phyloP scores from a whole-genome alignment of 2,329 filamentous ascomycete genomes.

The Cryoendolithus antarcticus region DNA sequence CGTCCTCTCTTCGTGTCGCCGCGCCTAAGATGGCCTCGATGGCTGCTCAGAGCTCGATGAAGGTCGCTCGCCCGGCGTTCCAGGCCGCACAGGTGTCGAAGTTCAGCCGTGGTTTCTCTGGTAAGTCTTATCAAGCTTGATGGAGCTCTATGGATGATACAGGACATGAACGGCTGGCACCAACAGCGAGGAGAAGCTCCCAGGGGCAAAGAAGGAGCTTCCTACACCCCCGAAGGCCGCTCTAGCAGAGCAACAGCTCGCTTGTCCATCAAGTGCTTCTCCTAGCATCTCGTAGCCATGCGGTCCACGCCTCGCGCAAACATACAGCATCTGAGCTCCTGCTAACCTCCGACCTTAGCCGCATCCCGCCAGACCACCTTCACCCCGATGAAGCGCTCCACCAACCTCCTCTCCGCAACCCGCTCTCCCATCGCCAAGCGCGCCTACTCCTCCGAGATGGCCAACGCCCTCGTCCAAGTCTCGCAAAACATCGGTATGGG shows the following conservation, averaged over 20 bases:
- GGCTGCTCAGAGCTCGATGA: conserved; percentile 55
- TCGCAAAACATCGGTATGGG: conserved; percentile 87
- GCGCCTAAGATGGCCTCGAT: conserved; percentile 62
- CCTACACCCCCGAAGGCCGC: too few relatives aligned
- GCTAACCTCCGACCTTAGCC: not conserved
- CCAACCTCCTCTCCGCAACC: conserved; percentile 33
- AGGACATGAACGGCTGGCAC: too few relatives aligned
- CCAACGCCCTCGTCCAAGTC: conserved; percentile 77
- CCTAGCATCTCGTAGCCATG: too few relatives aligned
- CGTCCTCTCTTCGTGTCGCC: conserved; percentile 58
- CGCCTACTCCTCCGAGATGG: conserved; percentile 79
- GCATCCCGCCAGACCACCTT: conserved; percentile 39
- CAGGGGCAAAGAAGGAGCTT: too few relatives aligned
- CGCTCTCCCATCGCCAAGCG: conserved; percentile 37
- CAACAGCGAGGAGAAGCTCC: too few relatives aligned
- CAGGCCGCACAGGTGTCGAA: conserved; percentile 41
- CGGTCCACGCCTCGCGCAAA: too few relatives aligned
- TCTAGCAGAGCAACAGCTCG: too few relatives aligned
- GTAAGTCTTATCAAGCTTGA: conserved; percentile 40
- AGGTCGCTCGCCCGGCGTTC: conserved; percentile 62
- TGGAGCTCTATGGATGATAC: too few relatives aligned
- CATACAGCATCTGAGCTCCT: conserved; percentile 1
- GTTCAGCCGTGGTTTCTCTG: conserved; percentile 57
- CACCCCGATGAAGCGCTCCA: conserved; percentile 62
- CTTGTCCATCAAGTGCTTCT: too few relatives aligned